These are phyloP conservation scores for Cercospora sojina DNA, from an alignment of 2,329 filamentous ascomycete genomes.

Conservation along the genomic window DNA sequence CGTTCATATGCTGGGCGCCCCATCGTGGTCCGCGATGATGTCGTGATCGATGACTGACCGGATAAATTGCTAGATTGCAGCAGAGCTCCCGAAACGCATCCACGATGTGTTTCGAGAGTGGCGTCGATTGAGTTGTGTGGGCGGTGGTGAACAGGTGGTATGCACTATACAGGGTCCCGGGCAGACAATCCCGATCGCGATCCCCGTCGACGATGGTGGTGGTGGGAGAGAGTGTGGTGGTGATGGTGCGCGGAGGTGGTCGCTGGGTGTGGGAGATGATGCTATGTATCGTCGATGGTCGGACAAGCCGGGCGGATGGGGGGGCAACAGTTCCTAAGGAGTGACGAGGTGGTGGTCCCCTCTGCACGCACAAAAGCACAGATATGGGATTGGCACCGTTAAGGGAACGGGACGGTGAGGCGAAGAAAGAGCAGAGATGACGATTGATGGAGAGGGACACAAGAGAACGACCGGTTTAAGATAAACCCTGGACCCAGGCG, in stretches of 20 bases:
- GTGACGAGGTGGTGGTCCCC: conserved; percentile 23
- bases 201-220: background rate
- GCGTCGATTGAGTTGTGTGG: conserved; percentile 24
- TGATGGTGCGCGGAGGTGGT: conserved; percentile 12
- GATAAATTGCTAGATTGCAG: conserved; percentile 15
- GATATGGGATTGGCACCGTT: conserved; percentile 26
- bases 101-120: conserved; percentile 16
- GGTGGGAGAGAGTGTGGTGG: conserved; percentile 14
- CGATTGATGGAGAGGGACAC: conserved; percentile 28
- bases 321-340: conserved; percentile 29
- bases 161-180: conserved; percentile 27
- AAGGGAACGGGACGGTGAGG: conserved; percentile 23
- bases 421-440: conserved; percentile 31
- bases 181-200: conserved; percentile 20
- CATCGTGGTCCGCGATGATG: conserved; percentile 19
- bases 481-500: conserved; percentile 35
- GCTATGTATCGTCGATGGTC: conserved; percentile 12
- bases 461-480: conserved; percentile 30
- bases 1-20: conserved; percentile 20
- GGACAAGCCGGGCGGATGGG: conserved; percentile 24
- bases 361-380: conserved; percentile 22
- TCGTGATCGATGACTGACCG: conserved; percentile 20
- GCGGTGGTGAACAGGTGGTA: conserved; percentile 16
- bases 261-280: background rate
- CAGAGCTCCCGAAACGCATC: conserved; percentile 25